These are phyloP conservation scores for Lachancea sp. DNA, from an alignment of 805 yeast genomes.

Conservation along the genomic window DNA sequence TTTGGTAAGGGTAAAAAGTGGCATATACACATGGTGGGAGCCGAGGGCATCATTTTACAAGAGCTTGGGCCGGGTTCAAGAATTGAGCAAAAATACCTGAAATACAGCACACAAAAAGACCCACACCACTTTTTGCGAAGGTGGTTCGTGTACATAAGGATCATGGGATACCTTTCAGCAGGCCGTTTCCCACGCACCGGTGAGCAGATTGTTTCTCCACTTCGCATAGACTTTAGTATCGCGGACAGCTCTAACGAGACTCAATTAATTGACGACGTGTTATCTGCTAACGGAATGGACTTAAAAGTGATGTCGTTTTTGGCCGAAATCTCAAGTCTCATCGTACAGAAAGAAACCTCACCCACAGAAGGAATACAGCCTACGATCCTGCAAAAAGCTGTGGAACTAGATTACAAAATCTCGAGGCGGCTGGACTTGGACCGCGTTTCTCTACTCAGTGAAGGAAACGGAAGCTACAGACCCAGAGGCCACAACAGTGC, in stretches of 20 bases:
- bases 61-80: background rate
- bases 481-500: constrained; percentile 29
- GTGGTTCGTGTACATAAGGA: constrained; percentile 66
- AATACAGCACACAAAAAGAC: background rate
- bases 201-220: background rate
- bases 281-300: constrained; percentile 58
- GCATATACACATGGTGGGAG: constrained; percentile 47
- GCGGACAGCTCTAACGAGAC: background rate
- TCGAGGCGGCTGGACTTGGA: constrained; percentile 17
- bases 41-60: constrained; percentile 5
- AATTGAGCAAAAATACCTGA: background rate
- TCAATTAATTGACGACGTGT: constrained; percentile 37
- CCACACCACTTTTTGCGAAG: constrained; percentile 46
- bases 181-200: constrained; percentile 25
- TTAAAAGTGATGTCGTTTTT: constrained; percentile 52
- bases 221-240: constrained; percentile 3
- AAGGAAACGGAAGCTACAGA: constrained; percentile 26
- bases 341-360: constrained; percentile 25
- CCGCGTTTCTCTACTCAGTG: constrained; percentile 2
- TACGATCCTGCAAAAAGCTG: constrained; percentile 22
- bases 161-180: constrained; percentile 56
- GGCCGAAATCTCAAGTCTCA: constrained; percentile 39
- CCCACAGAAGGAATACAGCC: no score
- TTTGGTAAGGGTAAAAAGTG: constrained; percentile 44
- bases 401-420: constrained; percentile 36